Conservation (phyloP, 257 asterid genomes). For the Ehretia macrophylla region DNA sequence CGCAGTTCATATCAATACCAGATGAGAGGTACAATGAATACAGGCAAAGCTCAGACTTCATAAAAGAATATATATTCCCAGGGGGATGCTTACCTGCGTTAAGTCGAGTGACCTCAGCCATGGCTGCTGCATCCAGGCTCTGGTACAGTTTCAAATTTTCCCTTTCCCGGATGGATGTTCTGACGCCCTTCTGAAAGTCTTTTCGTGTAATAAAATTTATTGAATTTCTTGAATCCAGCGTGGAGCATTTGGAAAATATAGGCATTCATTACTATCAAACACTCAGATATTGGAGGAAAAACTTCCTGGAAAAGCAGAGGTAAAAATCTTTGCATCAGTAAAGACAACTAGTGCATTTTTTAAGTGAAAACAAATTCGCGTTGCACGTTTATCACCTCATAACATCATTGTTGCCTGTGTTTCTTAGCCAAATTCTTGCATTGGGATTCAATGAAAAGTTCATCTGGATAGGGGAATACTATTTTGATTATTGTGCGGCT, state of each 20-base stretch:
- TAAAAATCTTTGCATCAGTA: slow-evolving; percentile 5
- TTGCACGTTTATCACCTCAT: neutral
- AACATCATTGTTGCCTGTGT: neutral
- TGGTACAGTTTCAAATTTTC: slow-evolving; percentile 30
- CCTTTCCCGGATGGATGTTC: neutral
- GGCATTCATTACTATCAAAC: slow-evolving; percentile 91
- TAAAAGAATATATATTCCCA: slow-evolving; percentile 81
- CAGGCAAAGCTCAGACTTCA: slow-evolving; percentile 77
- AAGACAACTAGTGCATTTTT: neutral
- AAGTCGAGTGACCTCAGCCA: slow-evolving; percentile 69
- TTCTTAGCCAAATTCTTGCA: slow-evolving; percentile 53
- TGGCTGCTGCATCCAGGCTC: slow-evolving; percentile 75
- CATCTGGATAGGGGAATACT: slow-evolving; percentile 94
- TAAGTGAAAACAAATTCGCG: neutral
- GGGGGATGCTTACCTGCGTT: slow-evolving; percentile 86
- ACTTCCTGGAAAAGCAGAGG: slow-evolving; percentile 70
- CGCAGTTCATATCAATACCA: slow-evolving; percentile 71
- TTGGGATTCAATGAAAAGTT: slow-evolving; percentile 91
- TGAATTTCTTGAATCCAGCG: slow-evolving; percentile 38
- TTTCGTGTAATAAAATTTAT: neutral
- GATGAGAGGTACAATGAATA: slow-evolving; percentile 72
- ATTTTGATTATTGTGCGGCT: slow-evolving; percentile 88
- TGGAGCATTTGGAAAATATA: slow-evolving; percentile 82
- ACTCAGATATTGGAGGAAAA: slow-evolving; percentile 79
- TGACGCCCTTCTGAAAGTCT: neutral